Evolutionary conservation across 768 basidiomycete species (phyloP), one percentile per base, ranked within the genome.

Genomic region (Tricholoma sp.): DNA sequence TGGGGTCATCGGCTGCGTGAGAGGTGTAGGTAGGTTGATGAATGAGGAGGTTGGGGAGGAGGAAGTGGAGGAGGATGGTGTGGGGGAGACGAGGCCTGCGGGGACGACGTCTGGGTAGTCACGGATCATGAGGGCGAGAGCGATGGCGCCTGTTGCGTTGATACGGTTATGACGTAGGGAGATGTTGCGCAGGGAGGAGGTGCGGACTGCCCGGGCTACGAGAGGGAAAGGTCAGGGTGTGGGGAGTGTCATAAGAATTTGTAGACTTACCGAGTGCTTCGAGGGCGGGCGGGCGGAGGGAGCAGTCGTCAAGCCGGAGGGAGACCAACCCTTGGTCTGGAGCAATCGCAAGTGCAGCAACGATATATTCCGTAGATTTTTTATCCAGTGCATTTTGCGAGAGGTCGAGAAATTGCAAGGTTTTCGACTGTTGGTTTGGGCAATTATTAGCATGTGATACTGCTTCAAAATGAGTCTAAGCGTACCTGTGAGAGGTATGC

Each of bases 111-210:
- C 93, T 3, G 93, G 91, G 67, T 98, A 98, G 70, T 99, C 96
- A 52, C 91, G 84, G 60, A 98, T 94, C 92, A 99, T 95, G 52
- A 97, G 80, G 0, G 96, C 94, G 11, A 98, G 78, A 0, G 94
- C 90, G 5, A 98, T 93, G 7, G 89, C 94, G 32, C 94, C 94
- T 0, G 89, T 82, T 0, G 86, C 80, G 32, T 79, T 84, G 64
- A 98, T 97, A 43, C 83, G 83, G 71, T 99, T 98, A 47, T 91
- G 82, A 14, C 96, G 84, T 21, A 99, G 73, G 4, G 94, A 96
- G 50, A 99, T 86, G 66, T 99, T 93, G 57, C 85, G 83, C 57
- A 99, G 72, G 0, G 87, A 85, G 0, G 93, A 94, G 0, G 82
- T 84, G 4, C 96, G 89, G 16, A 98, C 84, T 12, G 84, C 84